These are phyloP conservation scores for Cucurbitaria berberidis DNA, from an alignment of 2,329 filamentous ascomycete genomes.

Conservation along the genomic window DNA sequence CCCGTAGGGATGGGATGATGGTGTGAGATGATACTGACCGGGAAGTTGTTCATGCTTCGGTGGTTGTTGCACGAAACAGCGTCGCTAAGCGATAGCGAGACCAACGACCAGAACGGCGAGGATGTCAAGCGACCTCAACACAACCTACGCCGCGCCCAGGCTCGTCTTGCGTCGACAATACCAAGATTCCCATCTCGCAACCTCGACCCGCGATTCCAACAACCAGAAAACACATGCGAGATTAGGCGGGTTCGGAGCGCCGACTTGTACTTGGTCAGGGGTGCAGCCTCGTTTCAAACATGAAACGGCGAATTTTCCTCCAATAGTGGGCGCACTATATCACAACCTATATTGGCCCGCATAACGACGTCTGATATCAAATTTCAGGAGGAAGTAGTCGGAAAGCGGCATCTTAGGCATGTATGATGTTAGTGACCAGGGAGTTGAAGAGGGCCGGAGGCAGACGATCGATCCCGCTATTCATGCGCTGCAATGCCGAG, in stretches of 20 bases:
- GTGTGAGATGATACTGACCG: background rate
- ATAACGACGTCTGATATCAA: slow-evolving; percentile 12
- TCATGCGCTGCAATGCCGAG: background rate
- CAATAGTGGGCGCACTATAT: slow-evolving; percentile 19
- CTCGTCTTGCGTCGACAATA: background rate
- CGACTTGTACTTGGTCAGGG: slow-evolving; percentile 13
- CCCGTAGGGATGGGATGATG: slow-evolving; percentile 1
- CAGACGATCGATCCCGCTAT: background rate
- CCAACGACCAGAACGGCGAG: background rate
- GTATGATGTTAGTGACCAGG: background rate
- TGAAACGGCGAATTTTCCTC: slow-evolving; percentile 30
- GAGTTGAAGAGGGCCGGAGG: background rate
- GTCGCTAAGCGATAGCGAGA: background rate
- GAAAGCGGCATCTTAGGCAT: background rate
- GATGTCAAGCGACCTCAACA: background rate
- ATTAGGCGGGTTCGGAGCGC: slow-evolving; percentile 8
- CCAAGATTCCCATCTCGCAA: background rate
- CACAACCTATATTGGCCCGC: slow-evolving; percentile 14
- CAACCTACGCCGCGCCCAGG: background rate
- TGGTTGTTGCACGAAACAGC: background rate
- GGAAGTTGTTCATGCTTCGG: slow-evolving; percentile 8
- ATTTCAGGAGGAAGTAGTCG: slow-evolving; percentile 5
- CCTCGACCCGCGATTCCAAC: background rate
- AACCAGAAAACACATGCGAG: slow-evolving; percentile 10
- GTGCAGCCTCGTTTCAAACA: slow-evolving; percentile 21